A percentile compares a stretch with the other conserved stretches of the same genome.
These are phyloP conservation scores for Irpex rosettiformis DNA, from an alignment of 1,284 basidiomycete genomes.

Conservation along the genomic window DNA sequence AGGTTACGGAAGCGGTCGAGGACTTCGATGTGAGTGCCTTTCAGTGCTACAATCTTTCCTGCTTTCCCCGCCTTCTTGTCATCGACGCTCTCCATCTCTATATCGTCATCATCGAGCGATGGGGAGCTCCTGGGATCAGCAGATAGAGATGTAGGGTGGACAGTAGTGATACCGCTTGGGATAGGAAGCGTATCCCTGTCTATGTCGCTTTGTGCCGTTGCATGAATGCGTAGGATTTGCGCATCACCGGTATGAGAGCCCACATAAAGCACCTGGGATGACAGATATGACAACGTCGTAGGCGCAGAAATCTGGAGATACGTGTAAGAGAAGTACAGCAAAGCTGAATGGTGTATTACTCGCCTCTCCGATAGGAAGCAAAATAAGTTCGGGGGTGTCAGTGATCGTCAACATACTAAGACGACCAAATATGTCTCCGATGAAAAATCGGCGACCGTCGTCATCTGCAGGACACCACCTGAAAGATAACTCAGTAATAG, in stretches of 20 bases:
- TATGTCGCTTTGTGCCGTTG: conserved; percentile 39
- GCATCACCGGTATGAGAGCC: conserved; percentile 86
- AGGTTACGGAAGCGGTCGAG: conserved; percentile 75
- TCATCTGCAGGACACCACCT: conserved; percentile 51
- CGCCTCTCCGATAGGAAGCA: conserved; percentile 75
- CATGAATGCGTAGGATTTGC: conserved; percentile 63
- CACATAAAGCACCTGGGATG: conserved; percentile 71
- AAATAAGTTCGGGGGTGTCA: conserved; percentile 45
- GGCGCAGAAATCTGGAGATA: conserved; percentile 66
- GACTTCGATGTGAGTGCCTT: conserved; percentile 52
- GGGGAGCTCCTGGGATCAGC: conserved; percentile 15
- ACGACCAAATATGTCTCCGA: conserved; percentile 80
- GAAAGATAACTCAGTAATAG: conserved; percentile 6
- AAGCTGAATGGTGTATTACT: conserved; percentile 12
- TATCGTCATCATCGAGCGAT: conserved; percentile 27
- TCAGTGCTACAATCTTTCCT: conserved; percentile 48
- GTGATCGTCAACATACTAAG: conserved; percentile 64
- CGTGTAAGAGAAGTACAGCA: conserved; percentile 4
- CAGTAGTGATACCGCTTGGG: conserved; percentile 40
- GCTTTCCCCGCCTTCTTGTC: conserved; percentile 21
- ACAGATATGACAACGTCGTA: conserved; percentile 75
- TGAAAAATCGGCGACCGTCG: conserved; percentile 48
- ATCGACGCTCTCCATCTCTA: conserved; percentile 16
- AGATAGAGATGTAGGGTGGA: conserved; percentile 25
- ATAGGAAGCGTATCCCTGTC: conserved; percentile 49